Evolutionary conservation across 352 stramenopile species (phyloP).

Genomic region (Pelagophyceae sp.): DNA sequence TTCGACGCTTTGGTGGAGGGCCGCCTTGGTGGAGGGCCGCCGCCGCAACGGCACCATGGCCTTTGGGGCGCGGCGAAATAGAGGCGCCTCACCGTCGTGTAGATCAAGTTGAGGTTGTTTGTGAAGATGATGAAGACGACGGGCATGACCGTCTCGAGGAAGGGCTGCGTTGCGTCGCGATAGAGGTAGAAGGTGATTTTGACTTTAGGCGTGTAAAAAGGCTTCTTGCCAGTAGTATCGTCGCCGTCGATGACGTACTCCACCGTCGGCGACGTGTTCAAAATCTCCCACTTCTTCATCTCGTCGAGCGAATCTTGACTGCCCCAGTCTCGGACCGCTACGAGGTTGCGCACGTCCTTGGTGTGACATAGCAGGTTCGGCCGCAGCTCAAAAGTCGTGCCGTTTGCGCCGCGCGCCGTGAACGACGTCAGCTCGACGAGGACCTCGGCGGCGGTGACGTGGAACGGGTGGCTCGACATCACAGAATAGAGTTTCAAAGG

Average conservation of each 20-base stretch:
- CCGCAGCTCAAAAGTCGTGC: neutral
- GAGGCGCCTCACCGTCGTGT: no score
- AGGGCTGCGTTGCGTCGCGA: neutral
- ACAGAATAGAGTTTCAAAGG: constrained; percentile 5
- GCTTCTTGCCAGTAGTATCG: neutral
- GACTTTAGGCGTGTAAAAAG: neutral
- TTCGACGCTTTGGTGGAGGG: no score
- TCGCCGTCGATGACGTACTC: constrained; percentile 5
- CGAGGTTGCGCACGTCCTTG: constrained; percentile 2
- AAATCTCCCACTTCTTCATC: constrained; percentile 15
- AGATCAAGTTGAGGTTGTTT: constrained; percentile 10
- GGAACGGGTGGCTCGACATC: neutral
- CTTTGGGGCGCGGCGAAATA: no score
- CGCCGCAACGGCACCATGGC: no score
- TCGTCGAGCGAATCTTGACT: neutral
- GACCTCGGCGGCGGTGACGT: constrained; percentile 8
- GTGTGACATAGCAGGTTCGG: neutral
- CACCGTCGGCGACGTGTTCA: constrained; percentile 4
- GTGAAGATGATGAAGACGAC: neutral
- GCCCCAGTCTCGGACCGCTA: neutral
- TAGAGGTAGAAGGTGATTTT: constrained; percentile 11
- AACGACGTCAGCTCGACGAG: constrained; percentile 10
- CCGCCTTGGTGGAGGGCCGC: no score
- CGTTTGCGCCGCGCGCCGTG: neutral
- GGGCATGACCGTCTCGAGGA: constrained; percentile 7